Percentiles rank a stretch among this genome's conserved stretches.
phyloP scores from a whole-genome alignment of 2,329 filamentous ascomycete species.

The Fonsecaea monophora region DNA sequence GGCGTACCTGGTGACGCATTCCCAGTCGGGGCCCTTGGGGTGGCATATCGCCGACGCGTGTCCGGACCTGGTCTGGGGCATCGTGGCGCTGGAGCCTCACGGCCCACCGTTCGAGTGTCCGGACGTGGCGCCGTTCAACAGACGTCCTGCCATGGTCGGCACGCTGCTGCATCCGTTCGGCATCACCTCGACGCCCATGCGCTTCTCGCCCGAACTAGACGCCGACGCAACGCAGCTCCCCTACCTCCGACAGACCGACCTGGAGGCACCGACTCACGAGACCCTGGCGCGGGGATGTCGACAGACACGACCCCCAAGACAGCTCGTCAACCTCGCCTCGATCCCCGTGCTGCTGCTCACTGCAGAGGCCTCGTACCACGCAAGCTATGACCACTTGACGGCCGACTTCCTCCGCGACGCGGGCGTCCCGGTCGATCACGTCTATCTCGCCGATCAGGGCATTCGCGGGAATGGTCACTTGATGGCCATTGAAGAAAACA shows the following conservation, averaged over 20 bases:
- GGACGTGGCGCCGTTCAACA: conserved; percentile 14
- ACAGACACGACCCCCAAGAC: conserved; percentile 45
- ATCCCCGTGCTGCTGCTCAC: conserved; percentile 61
- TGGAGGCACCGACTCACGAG: background rate
- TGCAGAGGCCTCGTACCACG: conserved; percentile 60
- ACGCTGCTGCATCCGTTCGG: conserved; percentile 51
- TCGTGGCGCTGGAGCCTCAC: conserved; percentile 47
- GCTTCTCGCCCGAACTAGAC: conserved; percentile 55
- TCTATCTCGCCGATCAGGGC: conserved; percentile 53
- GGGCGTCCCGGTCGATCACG: conserved; percentile 54
- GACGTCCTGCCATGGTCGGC: conserved; percentile 5
- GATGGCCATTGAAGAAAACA: conserved; percentile 33
- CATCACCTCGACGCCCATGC: conserved; percentile 57
- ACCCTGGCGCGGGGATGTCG: conserved; percentile 41
- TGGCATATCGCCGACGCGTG: conserved; percentile 23
- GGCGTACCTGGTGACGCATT: conserved; percentile 46
- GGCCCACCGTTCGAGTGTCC: conserved; percentile 16
- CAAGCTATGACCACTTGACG: conserved; percentile 62
- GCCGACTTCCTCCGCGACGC: conserved; percentile 61
- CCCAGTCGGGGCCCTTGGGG: conserved; percentile 15
- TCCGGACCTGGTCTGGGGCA: conserved; percentile 58
- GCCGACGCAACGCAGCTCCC: conserved; percentile 44
- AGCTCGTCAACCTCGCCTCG: conserved; percentile 57
- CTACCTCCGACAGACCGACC: conserved; percentile 28
- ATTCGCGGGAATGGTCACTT: conserved; percentile 62